These are phyloP conservation scores for Russula virescens DNA, from an alignment of 768 basidiomycete genomes.

Conservation along the genomic window DNA sequence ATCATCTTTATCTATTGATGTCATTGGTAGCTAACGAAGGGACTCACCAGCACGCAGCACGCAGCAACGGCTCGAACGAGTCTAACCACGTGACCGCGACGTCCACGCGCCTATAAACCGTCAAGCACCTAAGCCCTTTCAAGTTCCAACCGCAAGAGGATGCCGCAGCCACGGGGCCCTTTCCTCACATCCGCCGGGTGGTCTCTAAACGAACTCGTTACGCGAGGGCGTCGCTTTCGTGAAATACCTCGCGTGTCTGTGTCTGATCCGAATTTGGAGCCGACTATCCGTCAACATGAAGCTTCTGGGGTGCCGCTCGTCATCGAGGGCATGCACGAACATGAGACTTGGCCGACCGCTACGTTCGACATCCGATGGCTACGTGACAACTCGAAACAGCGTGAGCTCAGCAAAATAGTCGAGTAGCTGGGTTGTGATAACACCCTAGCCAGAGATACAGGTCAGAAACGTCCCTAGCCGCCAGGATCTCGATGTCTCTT, in stretches of 20 bases:
- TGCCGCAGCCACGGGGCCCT: not conserved
- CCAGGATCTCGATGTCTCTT: conserved; percentile 45
- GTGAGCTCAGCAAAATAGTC: conserved; percentile 7
- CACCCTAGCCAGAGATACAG: conserved; percentile 40
- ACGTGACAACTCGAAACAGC: conserved; percentile 28
- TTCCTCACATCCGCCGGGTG: conserved; percentile 35
- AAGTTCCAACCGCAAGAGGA: not conserved
- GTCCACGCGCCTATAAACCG: too few relatives aligned
- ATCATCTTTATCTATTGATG: too few relatives aligned
- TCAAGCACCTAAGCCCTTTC: too few relatives aligned
- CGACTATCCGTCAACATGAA: conserved; percentile 32
- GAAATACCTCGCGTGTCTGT: conserved; percentile 37
- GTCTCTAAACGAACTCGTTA: conserved; percentile 42
- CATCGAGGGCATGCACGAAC: conserved; percentile 54
- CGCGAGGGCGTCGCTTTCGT: conserved; percentile 38
- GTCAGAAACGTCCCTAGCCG: conserved; percentile 61
- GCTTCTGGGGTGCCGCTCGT: conserved; percentile 57
- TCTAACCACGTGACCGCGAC: conserved; percentile 7
- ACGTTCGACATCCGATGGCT: conserved; percentile 58
- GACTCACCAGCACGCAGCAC: too few relatives aligned
- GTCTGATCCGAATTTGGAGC: conserved; percentile 26
- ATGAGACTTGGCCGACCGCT: conserved; percentile 47
- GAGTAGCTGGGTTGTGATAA: not conserved
- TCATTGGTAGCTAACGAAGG: too few relatives aligned
- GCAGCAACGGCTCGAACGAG: too few relatives aligned